Evolutionary conservation across 2,329 filamentous ascomycete species (phyloP).

Genomic region (Cercospora zeina): DNA sequence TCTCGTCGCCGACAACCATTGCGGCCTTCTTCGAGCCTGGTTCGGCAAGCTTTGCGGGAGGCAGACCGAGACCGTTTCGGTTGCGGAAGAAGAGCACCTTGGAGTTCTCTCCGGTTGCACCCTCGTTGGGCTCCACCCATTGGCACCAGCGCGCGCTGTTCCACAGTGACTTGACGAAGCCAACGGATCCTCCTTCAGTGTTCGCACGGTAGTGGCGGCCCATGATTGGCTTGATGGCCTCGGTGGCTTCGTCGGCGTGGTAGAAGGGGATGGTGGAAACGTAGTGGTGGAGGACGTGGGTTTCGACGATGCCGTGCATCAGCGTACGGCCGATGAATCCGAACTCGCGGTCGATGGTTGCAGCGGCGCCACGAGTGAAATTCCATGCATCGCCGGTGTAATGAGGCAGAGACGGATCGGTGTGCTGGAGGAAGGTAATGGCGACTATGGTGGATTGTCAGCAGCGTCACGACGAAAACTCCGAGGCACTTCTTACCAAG

Average conservation of each 20-base stretch:
- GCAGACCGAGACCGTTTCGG: slow-evolving; percentile 76
- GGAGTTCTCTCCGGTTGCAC: slow-evolving; percentile 75
- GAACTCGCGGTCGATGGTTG: slow-evolving; percentile 95
- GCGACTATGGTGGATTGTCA: slow-evolving; percentile 61
- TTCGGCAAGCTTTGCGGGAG: slow-evolving; percentile 45
- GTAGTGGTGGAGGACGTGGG: slow-evolving; percentile 97
- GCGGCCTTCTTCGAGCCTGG: slow-evolving; percentile 22
- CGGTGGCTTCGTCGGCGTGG: slow-evolving; percentile 88
- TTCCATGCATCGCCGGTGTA: slow-evolving; percentile 86
- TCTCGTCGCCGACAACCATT: slow-evolving; percentile 25
- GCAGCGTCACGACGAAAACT: neutral
- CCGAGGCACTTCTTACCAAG: slow-evolving; percentile 67
- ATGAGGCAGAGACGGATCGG: slow-evolving; percentile 89
- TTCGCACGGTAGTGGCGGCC: slow-evolving; percentile 91
- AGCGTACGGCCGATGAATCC: slow-evolving; percentile 90
- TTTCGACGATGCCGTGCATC: slow-evolving; percentile 95
- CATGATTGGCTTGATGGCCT: slow-evolving; percentile 94
- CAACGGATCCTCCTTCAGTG: slow-evolving; percentile 69
- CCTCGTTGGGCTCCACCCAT: slow-evolving; percentile 92
- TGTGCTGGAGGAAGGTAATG: slow-evolving; percentile 97
- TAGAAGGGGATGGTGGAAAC: slow-evolving; percentile 96
- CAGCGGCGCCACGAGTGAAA: slow-evolving; percentile 88
- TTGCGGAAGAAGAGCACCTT: slow-evolving; percentile 94
- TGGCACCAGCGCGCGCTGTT: slow-evolving; percentile 83
- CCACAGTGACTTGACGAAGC: slow-evolving; percentile 84